Percentiles rank a stretch among this genome's conserved stretches.
These are phyloP conservation scores for Syncephalastrum contaminatum DNA, from an alignment of 371 early-diverging fungal species.

Conservation along the genomic window DNA sequence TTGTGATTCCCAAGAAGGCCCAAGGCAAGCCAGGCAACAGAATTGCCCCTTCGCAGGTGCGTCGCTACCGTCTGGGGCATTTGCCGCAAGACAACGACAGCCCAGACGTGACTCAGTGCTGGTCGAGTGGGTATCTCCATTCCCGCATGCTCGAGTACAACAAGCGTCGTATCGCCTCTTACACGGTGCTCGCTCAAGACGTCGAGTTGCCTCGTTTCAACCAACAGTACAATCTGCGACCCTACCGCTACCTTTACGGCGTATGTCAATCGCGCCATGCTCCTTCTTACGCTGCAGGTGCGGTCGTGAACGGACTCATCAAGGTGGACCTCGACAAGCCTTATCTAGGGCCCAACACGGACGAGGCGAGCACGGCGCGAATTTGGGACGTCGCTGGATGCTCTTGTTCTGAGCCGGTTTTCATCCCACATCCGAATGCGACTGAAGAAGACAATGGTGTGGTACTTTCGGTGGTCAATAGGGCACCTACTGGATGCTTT, in stretches of 20 bases:
- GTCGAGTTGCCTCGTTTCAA: conserved; percentile 65
- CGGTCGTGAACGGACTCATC: conserved; percentile 53
- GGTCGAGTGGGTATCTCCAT: conserved; percentile 11
- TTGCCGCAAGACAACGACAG: conserved; percentile 22
- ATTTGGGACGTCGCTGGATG: conserved; percentile 56
- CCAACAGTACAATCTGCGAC: conserved; percentile 36
- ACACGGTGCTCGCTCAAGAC: conserved; percentile 42
- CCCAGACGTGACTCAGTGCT: conserved; percentile 12
- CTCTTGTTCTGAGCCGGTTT: conserved; percentile 69
- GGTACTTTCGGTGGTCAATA: conserved; percentile 55
- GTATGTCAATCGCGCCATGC: conserved; percentile 48
- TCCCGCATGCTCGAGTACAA: conserved; percentile 26
- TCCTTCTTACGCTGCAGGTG: conserved; percentile 46
- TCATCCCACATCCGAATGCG: conserved; percentile 54
- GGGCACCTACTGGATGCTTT: conserved; percentile 45
- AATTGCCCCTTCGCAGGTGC: conserved; percentile 44
- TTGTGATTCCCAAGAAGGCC: conserved; percentile 36
- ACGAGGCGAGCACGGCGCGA: conserved; percentile 25
- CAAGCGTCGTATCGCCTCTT: conserved; percentile 43
- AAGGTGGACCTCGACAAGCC: conserved; percentile 52
- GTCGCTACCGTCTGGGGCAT: conserved; percentile 41
- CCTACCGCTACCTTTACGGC: conserved; percentile 60
- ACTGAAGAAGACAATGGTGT: conserved; percentile 68
- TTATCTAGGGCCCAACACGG: conserved; percentile 31
- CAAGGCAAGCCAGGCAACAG: conserved; percentile 32